Percentiles rank a stretch among this genome's conserved stretches.
Evolutionary conservation across 148 eudicot genomes (phyloP).

Genomic region (Rhododendron simsii): DNA sequence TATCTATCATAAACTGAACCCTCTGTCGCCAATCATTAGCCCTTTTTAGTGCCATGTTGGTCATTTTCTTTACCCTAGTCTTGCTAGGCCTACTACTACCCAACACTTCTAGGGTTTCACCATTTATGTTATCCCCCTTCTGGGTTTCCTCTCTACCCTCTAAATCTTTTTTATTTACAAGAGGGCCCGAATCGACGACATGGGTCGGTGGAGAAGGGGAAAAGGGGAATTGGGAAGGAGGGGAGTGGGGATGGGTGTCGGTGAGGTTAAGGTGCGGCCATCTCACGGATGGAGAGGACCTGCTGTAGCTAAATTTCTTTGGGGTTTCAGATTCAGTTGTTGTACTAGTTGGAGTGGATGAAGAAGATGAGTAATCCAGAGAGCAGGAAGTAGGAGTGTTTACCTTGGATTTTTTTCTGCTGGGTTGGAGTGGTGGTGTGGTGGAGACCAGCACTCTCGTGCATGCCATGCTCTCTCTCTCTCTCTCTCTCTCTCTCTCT

Average conservation of each 20-base stretch:
- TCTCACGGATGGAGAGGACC: constrained; percentile 83
- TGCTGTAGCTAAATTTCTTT: constrained; percentile 58
- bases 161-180: constrained; percentile 11
- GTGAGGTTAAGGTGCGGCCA: constrained; percentile 71
- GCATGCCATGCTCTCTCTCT: constrained; percentile 23
- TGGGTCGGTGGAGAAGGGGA: constrained; percentile 20
- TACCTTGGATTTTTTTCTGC: constrained; percentile 47
- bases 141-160: constrained; percentile 23
- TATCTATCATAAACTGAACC: constrained; percentile 75
- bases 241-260: constrained; percentile 30
- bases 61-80: constrained; percentile 76
- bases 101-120: constrained; percentile 46
- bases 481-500: neutral
- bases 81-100: constrained; percentile 44
- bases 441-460: constrained; percentile 40
- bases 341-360: constrained; percentile 4
- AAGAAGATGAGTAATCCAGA: constrained; percentile 23
- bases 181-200: constrained; percentile 5
- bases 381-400: constrained; percentile 23
- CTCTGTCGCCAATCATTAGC: constrained; percentile 88
- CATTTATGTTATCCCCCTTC: constrained; percentile 21
- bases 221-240: constrained; percentile 33
- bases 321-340: constrained; percentile 33
- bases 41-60: constrained; percentile 74
- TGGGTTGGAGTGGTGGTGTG: constrained; percentile 27